Evolutionary conservation across 1,284 basidiomycete species (phyloP).

Genomic region (Abortiporus biennis): DNA sequence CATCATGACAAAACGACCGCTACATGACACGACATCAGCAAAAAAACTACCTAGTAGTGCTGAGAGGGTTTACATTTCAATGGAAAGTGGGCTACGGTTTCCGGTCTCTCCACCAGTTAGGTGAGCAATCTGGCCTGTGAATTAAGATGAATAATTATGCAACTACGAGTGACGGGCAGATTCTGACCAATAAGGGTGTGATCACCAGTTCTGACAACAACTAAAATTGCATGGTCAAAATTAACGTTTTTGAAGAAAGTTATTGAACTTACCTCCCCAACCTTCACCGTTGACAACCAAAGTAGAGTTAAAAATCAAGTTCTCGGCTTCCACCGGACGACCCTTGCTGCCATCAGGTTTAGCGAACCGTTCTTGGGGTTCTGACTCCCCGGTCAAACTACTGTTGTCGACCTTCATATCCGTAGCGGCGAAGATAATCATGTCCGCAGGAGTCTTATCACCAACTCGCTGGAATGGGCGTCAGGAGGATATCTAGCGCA

Average conservation of each 20-base stretch:
- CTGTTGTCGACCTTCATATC: slow-evolving; percentile 69
- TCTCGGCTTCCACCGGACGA: slow-evolving; percentile 59
- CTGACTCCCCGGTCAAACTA: slow-evolving; percentile 64
- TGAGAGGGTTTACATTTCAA: slow-evolving; percentile 51
- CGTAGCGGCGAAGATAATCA: slow-evolving; percentile 50
- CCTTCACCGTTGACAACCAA: slow-evolving; percentile 63
- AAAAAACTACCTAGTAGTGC: neutral
- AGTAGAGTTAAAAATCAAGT: slow-evolving; percentile 63
- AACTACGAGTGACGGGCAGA: neutral
- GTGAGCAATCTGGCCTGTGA: slow-evolving; percentile 53
- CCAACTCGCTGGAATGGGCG: slow-evolving; percentile 51
- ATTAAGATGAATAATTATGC: slow-evolving; percentile 3
- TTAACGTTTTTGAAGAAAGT: neutral
- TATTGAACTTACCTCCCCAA: slow-evolving; percentile 46
- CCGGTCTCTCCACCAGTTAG: slow-evolving; percentile 58
- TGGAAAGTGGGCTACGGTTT: slow-evolving; percentile 57
- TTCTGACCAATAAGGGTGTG: slow-evolving; percentile 57
- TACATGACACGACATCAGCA: slow-evolving; percentile 17
- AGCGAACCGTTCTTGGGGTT: slow-evolving; percentile 54
- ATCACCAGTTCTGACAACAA: slow-evolving; percentile 63
- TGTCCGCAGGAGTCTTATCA: slow-evolving; percentile 66
- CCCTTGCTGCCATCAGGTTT: slow-evolving; percentile 37
- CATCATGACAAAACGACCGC: slow-evolving; percentile 53
- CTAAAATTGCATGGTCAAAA: slow-evolving; percentile 21
- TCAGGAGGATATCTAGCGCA: no score